These are phyloP conservation scores for Corniculantispora saksenae DNA, from an alignment of 2,329 filamentous ascomycete species.

Conservation along the genomic window DNA sequence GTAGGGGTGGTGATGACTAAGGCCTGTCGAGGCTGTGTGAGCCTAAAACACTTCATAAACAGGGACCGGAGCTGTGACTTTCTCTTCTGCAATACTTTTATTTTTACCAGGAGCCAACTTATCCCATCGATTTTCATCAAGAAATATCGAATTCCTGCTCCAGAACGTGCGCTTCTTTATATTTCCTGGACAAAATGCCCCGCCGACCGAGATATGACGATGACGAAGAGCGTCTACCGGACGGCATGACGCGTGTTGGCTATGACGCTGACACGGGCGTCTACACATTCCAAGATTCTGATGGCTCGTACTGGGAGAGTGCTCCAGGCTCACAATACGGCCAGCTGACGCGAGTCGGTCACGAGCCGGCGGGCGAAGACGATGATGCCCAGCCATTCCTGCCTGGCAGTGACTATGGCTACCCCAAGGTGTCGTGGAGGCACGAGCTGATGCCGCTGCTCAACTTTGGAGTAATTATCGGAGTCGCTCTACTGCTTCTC, in stretches of 20 bases:
- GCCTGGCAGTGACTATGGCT: slow-evolving; percentile 14
- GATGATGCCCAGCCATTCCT: slow-evolving; percentile 36
- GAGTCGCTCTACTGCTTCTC: slow-evolving; percentile 51
- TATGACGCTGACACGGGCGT: slow-evolving; percentile 57
- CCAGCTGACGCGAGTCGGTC: slow-evolving; percentile 42
- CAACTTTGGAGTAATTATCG: slow-evolving; percentile 58
- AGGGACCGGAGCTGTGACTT: background rate
- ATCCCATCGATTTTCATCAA: slow-evolving; percentile 4
- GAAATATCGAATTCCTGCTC: background rate
- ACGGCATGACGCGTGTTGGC: slow-evolving; percentile 55
- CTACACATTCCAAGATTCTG: slow-evolving; percentile 53
- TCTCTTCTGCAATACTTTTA: background rate
- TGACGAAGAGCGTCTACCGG: slow-evolving; percentile 54
- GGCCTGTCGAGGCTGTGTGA: background rate
- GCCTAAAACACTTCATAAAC: slow-evolving; percentile 6
- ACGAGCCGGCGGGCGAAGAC: slow-evolving; percentile 24
- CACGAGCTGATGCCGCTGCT: slow-evolving; percentile 56
- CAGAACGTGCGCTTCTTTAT: background rate
- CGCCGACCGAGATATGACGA: slow-evolving; percentile 45
- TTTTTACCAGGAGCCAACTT: background rate
- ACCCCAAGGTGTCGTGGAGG: slow-evolving; percentile 47
- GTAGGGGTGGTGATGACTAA: slow-evolving; percentile 14
- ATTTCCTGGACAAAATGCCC: slow-evolving; percentile 34
- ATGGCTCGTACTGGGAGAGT: slow-evolving; percentile 53
- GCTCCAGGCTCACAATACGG: slow-evolving; percentile 53